A percentile compares a stretch with the other conserved stretches of the same genome.
Conservation (phyloP, 805 yeast species). For the Yarrowia yakushimensis region DNA sequence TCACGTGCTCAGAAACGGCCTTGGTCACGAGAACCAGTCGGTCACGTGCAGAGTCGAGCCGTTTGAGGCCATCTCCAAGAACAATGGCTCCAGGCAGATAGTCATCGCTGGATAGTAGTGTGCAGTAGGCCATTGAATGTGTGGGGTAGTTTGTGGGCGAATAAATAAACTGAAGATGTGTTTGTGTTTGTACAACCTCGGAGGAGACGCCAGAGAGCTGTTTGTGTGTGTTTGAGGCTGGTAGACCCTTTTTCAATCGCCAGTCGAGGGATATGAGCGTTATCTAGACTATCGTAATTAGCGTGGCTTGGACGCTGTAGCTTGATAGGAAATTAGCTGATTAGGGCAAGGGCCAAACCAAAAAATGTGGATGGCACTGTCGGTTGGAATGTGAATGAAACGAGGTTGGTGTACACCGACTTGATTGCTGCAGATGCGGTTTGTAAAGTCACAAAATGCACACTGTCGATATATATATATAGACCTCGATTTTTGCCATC, state of each 20-base stretch:
- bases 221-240: neutral
- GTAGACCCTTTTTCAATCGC: neutral
- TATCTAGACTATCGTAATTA: conserved; percentile 1
- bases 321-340: conserved; percentile 9
- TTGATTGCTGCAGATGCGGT: no score
- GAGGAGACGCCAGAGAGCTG: neutral
- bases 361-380: neutral
- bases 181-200: neutral
- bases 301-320: neutral
- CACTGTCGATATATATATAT: neutral
- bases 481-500: neutral
- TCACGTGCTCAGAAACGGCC: conserved; percentile 29
- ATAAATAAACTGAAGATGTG: neutral
- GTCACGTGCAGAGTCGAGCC: conserved; percentile 31
- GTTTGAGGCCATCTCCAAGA: conserved; percentile 42
- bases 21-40: conserved; percentile 36
- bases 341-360: neutral
- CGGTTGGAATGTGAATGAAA: neutral
- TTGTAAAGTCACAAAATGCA: no score
- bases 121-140: conserved; percentile 27
- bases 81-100: conserved; percentile 51
- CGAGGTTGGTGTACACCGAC: no score
- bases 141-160: neutral
- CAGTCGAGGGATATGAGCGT: neutral
- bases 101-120: conserved; percentile 45